These are phyloP conservation scores for Suhomyces panamericanus DNA, from an alignment of 1,139 yeast species.

Conservation along the genomic window DNA sequence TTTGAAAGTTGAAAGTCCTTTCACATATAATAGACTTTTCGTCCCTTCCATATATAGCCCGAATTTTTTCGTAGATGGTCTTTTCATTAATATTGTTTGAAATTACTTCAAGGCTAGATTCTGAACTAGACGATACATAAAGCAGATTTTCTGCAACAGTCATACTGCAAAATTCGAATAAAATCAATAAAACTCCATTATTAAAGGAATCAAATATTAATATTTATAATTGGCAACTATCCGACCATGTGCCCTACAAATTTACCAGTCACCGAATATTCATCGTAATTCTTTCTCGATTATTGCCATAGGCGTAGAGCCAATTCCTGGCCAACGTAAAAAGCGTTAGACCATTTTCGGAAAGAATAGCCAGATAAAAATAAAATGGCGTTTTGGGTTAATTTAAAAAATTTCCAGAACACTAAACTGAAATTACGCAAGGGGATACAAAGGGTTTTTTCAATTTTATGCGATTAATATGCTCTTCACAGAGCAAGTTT, in stretches of 20 bases:
- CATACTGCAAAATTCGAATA: conserved; percentile 9
- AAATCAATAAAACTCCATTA: background rate
- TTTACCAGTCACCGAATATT: background rate
- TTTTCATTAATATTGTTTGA: background rate
- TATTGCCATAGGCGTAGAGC: background rate
- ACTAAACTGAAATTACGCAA: background rate
- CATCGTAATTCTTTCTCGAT: background rate
- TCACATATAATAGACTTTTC: conserved; percentile 11
- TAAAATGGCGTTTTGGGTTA: no score
- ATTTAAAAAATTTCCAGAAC: no score
- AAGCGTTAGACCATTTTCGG: background rate
- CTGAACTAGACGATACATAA: conserved; percentile 8
- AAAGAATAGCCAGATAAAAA: background rate
- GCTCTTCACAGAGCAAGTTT: background rate
- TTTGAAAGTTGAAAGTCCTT: conserved; percentile 13
- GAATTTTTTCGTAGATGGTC: conserved; percentile 37
- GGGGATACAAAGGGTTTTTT: background rate
- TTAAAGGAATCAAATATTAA: background rate
- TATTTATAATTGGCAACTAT: background rate
- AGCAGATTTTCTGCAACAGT: conserved; percentile 14
- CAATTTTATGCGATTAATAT: background rate
- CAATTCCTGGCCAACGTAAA: background rate
- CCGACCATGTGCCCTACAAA: background rate
- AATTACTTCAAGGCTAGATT: conserved; percentile 8
- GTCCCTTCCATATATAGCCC: conserved; percentile 33